Evolutionary conservation across 2,329 filamentous ascomycete genomes (phyloP), one percentile per base, ranked within the genome.

Genomic region (Penicillium sp.): DNA sequence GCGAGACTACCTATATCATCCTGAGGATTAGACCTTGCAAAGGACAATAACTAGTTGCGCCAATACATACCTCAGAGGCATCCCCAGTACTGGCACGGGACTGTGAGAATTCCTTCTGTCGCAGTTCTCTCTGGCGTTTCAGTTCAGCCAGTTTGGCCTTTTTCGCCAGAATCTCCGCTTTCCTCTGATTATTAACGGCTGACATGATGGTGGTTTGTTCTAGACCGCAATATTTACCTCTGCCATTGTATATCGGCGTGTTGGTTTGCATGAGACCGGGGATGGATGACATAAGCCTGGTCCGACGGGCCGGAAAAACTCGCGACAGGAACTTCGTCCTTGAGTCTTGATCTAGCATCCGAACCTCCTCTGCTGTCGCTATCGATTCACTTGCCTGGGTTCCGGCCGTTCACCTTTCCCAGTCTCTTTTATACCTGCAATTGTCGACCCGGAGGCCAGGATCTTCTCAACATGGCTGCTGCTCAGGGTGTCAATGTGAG

Each of bases 131-230:
- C 81, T 97, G 93, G 65, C 91, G 88, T 82, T 97, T 97, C 68
- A 99, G 86, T 85, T 98, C 95, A 54, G 92, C 93, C 72, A 99
- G 92, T 84, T 95, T 97, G 66, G 93, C 94, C 84, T 92, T 94
- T 83, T 99, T 99, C 70, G 93, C 93, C 71, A 95, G 84, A 70
- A 99, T 97, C 83, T 99, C 95, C 83, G 97, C 93, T 83, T 92
- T 91, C 72, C 93, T 90, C 84, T 93, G 83, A 76, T 88, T 90
- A 81, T 77, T 75, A 30, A 45, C 53, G 23, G 53, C 53, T 29
- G 70, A 72, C 71, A 75, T 76, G 61, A 75, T 75, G 61, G 58
- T 70, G 48, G 48, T 46, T n/a, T 30, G 13, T 45, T 38, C 58
- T 38, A 49, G 54, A n/a, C 35, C 35, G 60, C 46, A 68, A 69